Base-by-base conservation (phyloP, 2,329 filamentous ascomycete species). In the Pseudopyricularia javanii region DNA sequence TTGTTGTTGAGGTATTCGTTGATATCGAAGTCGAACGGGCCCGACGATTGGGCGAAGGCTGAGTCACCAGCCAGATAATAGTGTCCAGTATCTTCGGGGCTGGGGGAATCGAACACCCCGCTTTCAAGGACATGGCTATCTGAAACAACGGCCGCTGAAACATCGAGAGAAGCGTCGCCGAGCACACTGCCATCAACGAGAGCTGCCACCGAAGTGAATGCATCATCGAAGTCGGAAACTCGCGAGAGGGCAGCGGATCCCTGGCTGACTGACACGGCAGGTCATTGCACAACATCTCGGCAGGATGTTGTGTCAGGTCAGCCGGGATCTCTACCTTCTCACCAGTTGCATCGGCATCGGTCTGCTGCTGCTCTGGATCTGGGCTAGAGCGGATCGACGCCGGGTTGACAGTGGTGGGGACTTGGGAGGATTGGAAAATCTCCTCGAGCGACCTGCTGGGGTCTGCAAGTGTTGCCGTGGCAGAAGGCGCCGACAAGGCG, bases 271-370 rank as follows among this genome's bases (percentile, higher is more conserved):
- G 93, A 97, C 93, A 98, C 93, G 86, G 93, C 93, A 95, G 93
- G 93, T 95, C 93, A 54, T 55, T 56, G 70, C 86, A 97, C 93
- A 97, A 96, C 91, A 96, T 85, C 91, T 80, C 93, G 79, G 93
- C 93, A 97, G 93, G 91, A 95, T 94, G 91, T 96, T 96, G 93
- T 96, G 91, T 93, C 93, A 82, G 74, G 80, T 94, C 88, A 82
- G 87, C 79, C 73, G 85, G 79, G 54, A 60, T 45, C 49, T 61
- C 50, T 56, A 64, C 45, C 47, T 61, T 56, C 53, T 59, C 57
- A 54, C 56, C 56, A 56, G 57, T 53, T 47, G 60, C 56, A 47
- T 58, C 57, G 49, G 58, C 50, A 14, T 58, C 50, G 28, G 56
- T 54, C 20, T 55, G 56, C 45, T 64, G 57, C 43, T 66, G 56